A percentile compares a stretch with the other conserved stretches of the same genome.
Evolutionary conservation across 2,329 filamentous ascomycete genomes (phyloP).

Genomic region (Penicillium fuscoglaucum): DNA sequence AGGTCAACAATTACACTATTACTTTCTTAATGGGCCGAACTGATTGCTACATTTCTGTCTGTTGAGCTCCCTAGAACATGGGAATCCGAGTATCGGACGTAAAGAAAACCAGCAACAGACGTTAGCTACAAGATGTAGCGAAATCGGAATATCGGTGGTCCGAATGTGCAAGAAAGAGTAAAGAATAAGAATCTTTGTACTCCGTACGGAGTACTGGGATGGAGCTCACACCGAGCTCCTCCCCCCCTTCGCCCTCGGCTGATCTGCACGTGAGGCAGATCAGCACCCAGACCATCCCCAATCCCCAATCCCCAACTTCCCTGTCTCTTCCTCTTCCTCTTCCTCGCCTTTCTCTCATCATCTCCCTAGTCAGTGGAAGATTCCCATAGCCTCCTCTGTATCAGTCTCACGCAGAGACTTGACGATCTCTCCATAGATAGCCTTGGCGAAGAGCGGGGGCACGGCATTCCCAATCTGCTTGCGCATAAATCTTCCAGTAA

Average conservation of each 20-base stretch:
- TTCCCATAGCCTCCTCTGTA: constrained; percentile 20
- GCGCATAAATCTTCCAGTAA: constrained; percentile 47
- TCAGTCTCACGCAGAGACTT: constrained; percentile 42
- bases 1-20: not conserved
- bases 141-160: not conserved
- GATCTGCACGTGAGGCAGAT: constrained; percentile 10
- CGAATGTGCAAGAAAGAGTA: not conserved
- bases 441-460: constrained; percentile 55
- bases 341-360: not conserved
- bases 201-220: not conserved
- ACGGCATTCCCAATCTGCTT: constrained; percentile 80
- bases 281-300: not conserved
- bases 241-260: constrained; percentile 2
- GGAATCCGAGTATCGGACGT: constrained; percentile 7
- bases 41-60: not conserved
- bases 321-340: not conserved
- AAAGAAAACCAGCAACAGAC: not conserved
- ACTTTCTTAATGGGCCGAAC: not conserved
- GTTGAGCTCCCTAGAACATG: not conserved
- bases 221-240: not conserved
- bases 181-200: not conserved
- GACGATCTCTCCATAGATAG: constrained; percentile 41
- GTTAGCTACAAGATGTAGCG: not conserved
- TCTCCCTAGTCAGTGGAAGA: not conserved
- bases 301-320: not conserved